Evolutionary conservation across 2,329 filamentous ascomycete species (phyloP).

Genomic region (Trichoderma sp.): DNA sequence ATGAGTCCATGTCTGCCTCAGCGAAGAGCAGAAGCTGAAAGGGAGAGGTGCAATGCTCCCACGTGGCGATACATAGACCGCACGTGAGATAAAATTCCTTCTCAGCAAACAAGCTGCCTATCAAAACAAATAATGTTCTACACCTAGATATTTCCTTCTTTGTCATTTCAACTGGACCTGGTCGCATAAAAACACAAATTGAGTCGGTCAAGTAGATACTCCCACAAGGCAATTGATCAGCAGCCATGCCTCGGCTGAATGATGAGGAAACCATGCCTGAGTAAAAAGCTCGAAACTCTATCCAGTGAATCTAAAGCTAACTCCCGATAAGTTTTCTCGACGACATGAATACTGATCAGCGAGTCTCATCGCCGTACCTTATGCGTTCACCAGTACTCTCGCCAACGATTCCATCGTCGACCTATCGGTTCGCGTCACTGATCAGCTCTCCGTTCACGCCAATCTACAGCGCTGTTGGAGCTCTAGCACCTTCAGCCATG

Average conservation of each 20-base stretch:
- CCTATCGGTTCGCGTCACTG: not conserved
- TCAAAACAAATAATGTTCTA: not conserved
- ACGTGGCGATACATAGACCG: not conserved
- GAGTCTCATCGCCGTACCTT: not conserved
- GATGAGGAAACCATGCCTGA: not conserved
- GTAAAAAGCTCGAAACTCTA: not conserved
- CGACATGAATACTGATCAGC: not conserved
- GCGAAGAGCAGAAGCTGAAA: not conserved
- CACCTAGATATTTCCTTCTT: not conserved
- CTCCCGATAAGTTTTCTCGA: not conserved
- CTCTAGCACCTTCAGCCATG: not conserved
- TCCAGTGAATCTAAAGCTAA: not conserved
- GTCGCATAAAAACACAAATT: not conserved
- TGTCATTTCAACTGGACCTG: not conserved
- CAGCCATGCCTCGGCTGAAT: not conserved
- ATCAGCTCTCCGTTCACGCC: slow-evolving; percentile 3
- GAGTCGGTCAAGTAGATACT: not conserved
- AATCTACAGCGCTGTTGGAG: not conserved
- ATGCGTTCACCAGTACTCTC: not conserved
- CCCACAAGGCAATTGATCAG: too few relatives aligned
- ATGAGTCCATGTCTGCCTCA: not conserved
- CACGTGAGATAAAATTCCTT: slow-evolving; percentile 9
- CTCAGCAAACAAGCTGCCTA: not conserved
- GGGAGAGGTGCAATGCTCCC: not conserved
- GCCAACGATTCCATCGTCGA: not conserved